Base-by-base conservation (phyloP, 139 green algal genomes). In the Penium margaritaceum region DNA sequence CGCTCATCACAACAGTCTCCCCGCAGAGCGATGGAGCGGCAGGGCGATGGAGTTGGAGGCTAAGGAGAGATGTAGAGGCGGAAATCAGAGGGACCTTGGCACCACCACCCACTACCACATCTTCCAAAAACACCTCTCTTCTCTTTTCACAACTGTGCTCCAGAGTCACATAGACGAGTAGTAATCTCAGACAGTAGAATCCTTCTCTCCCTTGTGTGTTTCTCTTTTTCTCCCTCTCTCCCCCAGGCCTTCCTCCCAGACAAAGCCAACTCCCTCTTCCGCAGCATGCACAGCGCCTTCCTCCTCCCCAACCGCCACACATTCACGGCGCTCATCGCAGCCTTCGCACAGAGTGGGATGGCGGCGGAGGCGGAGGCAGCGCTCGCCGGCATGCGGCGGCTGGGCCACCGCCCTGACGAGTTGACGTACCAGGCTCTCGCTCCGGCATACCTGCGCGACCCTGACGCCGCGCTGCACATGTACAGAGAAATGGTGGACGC, bases 311-410 rank as follows among this genome's bases (percentile, higher is more conserved):
- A 76, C 15, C 14, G 76, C 29, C 34, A 29, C 17, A 58, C 32
- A 12, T 77, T 74, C 60, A 77, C 70, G 58, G 58, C 70, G 35
- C 44, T 77, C 14, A 62, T 77, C 9, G 33, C 29, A 17, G 57
- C 70, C 15, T 74, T 36, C 19, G 70, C 57, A 21, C 57, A 62
- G 21, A 9, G 34, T 32, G 70, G 60, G 12, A 14, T 63, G 44
- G 43, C 17, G 29, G 17, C 64, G 29, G 47, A 47, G 36, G 70
- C 70, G 17, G 63, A 77, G 60, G 15, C 14, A 17, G 60, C 58
- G 5, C 76, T 63, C n/a, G 70, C 76, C 35, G 27, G 33, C 32
- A 63, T 77, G 30, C 17, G 14, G 0, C 5, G 9, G 15, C 21
- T 64, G 29, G 66, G 66, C 19, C 34, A 39, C 19, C n/a, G 6